Percentiles rank a stretch among this genome's conserved stretches.
These are phyloP conservation scores for Volvox africanus DNA, from an alignment of 139 green algal species.

Conservation along the genomic window DNA sequence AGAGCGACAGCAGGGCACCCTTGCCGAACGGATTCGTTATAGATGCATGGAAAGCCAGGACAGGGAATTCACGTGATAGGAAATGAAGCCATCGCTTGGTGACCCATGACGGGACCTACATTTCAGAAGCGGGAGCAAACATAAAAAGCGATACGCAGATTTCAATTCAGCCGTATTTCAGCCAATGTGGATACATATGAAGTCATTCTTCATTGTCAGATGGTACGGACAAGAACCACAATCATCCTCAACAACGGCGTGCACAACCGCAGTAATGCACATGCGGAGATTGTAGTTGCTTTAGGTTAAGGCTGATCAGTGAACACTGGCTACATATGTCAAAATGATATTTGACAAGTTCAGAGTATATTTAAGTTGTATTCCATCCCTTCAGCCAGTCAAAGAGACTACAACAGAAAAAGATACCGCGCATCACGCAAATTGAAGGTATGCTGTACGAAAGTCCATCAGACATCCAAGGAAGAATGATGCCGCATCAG, in stretches of 20 bases:
- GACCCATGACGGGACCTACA: slow-evolving; percentile 96
- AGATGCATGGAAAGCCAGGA: slow-evolving; percentile 96
- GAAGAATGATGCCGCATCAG: slow-evolving; percentile 75
- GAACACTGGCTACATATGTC: slow-evolving; percentile 30
- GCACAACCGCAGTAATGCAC: no score
- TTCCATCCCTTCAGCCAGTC: slow-evolving; percentile 59
- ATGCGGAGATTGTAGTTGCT: no score
- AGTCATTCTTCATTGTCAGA: slow-evolving; percentile 40
- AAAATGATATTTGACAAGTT: slow-evolving; percentile 34
- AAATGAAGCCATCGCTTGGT: slow-evolving; percentile 95
- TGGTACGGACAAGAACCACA: slow-evolving; percentile 49
- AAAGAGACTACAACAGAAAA: no score
- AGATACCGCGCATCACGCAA: no score
- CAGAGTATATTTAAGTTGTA: slow-evolving; percentile 78
- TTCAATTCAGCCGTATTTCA: slow-evolving; percentile 2
- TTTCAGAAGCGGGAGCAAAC: background rate
- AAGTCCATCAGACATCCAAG: slow-evolving; percentile 77
- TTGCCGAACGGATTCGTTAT: slow-evolving; percentile 99
- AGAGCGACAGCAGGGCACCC: slow-evolving; percentile 86
- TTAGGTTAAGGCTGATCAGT: slow-evolving; percentile 29
- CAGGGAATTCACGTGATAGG: slow-evolving; percentile 94
- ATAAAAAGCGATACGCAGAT: no score
- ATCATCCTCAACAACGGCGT: slow-evolving; percentile 56
- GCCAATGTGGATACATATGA: background rate
- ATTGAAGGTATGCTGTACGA: no score